These are phyloP conservation scores for Capsicum baccatum DNA, from an alignment of 257 asterid genomes.

Conservation along the genomic window DNA sequence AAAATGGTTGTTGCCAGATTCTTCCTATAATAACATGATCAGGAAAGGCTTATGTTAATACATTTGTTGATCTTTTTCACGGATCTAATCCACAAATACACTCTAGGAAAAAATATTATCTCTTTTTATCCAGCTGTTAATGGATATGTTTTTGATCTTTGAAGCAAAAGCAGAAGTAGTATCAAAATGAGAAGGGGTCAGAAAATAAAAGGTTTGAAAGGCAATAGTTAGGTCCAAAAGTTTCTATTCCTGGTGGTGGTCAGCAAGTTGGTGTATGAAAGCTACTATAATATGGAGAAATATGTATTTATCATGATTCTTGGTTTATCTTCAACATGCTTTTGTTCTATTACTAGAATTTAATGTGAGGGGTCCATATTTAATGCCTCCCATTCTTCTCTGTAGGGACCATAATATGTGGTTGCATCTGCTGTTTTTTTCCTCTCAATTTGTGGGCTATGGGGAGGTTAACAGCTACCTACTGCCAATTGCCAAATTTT, in stretches of 20 bases:
- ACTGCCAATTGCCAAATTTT: conserved; percentile 15
- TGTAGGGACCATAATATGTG: conserved; percentile 65
- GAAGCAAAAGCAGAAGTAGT: neutral
- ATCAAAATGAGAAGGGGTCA: neutral
- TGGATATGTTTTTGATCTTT: neutral
- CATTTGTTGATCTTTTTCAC: conserved; percentile 30
- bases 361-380: conserved; percentile 55
- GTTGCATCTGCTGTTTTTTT: conserved; percentile 48
- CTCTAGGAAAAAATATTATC: neutral
- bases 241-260: conserved; percentile 30
- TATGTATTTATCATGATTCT: conserved; percentile 28
- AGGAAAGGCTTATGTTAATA: neutral
- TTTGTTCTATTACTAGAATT: conserved; percentile 42
- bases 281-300: conserved; percentile 42
- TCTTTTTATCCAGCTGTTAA: neutral
- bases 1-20: conserved; percentile 29
- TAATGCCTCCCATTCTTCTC: conserved; percentile 42
- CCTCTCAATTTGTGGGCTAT: conserved; percentile 31
- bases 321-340: conserved; percentile 27
- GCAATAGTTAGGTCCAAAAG: neutral
- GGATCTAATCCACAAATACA: conserved; percentile 25
- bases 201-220: neutral
- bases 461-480: neutral
- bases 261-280: conserved; percentile 35
- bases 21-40: neutral